Conservation (phyloP, 2,329 filamentous ascomycete species). For the Colletotrichum eremochloae region DNA sequence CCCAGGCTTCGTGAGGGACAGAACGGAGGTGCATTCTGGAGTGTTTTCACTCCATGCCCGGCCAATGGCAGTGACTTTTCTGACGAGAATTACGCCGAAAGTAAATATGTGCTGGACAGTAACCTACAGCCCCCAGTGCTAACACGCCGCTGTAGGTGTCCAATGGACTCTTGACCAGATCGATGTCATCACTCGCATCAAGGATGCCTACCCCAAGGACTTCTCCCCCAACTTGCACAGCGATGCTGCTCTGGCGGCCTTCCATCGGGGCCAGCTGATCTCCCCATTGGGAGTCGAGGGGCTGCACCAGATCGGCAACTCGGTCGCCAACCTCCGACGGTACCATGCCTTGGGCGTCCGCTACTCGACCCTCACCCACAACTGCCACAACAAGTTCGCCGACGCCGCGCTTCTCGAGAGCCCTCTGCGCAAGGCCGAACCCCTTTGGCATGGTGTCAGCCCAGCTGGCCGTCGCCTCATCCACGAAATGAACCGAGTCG, state of each 20-base stretch:
- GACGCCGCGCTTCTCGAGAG: conserved; percentile 80
- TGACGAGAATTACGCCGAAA: conserved; percentile 76
- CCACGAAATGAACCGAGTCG: conserved; percentile 92
- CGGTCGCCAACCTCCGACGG: conserved; percentile 78
- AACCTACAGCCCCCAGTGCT: neutral
- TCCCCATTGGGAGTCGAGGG: conserved; percentile 88
- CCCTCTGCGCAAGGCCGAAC: conserved; percentile 64
- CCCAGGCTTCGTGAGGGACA: conserved; percentile 78
- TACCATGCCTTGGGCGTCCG: conserved; percentile 85
- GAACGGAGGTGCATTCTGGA: conserved; percentile 93
- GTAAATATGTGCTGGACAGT: conserved; percentile 57
- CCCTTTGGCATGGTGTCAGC: conserved; percentile 80
- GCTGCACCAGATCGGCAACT: conserved; percentile 94
- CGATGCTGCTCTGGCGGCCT: conserved; percentile 71
- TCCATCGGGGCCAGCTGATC: conserved; percentile 74
- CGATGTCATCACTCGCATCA: conserved; percentile 77
- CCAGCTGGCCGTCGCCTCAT: conserved; percentile 76
- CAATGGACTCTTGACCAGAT: conserved; percentile 80
- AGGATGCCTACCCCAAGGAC: conserved; percentile 72
- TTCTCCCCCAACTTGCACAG: conserved; percentile 77
- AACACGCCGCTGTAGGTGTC: conserved; percentile 60
- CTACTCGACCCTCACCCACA: conserved; percentile 91
- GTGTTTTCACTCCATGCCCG: conserved; percentile 85
- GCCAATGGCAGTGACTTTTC: conserved; percentile 79
- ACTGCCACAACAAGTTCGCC: conserved; percentile 91